Conservation (phyloP, 2,329 filamentous ascomycete species). For the Aspergillus niger region DNA sequence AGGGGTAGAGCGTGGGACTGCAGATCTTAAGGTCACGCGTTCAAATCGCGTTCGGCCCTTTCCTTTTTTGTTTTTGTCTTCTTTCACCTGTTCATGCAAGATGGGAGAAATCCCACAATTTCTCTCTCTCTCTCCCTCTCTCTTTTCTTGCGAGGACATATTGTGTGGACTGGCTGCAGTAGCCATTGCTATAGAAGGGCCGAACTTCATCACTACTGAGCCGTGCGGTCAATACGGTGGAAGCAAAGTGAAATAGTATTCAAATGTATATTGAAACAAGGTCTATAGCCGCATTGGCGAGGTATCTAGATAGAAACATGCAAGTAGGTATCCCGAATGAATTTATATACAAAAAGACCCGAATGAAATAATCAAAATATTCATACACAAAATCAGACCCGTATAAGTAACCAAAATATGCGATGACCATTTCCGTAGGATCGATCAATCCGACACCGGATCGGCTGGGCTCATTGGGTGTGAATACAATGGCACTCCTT, state of each 20-base stretch:
- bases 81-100: too few species aligned
- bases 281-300: not conserved
- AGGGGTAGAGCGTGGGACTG: constrained; percentile 12
- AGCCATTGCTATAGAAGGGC: too few species aligned
- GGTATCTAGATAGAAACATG: not conserved
- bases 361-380: not conserved
- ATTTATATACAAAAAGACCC: not conserved
- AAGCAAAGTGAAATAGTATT: too few species aligned
- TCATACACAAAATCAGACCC: too few species aligned
- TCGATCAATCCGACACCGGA: not conserved
- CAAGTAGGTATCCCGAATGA: not conserved
- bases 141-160: too few species aligned
- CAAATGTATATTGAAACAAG: too few species aligned
- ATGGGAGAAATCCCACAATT: too few species aligned
- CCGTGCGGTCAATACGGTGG: too few species aligned
- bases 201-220: too few species aligned
- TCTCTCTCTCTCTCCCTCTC: too few species aligned
- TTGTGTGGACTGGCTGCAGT: too few species aligned
- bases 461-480: constrained; percentile 13
- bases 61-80: not conserved
- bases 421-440: not conserved
- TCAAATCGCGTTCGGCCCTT: constrained; percentile 12
- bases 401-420: too few species aligned
- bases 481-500: constrained; percentile 7
- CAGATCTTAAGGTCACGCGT: constrained; percentile 12